A percentile compares a stretch with the other conserved stretches of the same genome.
phyloP scores from a whole-genome alignment of 805 yeast species.

The Diddensiella transvaalensis region DNA sequence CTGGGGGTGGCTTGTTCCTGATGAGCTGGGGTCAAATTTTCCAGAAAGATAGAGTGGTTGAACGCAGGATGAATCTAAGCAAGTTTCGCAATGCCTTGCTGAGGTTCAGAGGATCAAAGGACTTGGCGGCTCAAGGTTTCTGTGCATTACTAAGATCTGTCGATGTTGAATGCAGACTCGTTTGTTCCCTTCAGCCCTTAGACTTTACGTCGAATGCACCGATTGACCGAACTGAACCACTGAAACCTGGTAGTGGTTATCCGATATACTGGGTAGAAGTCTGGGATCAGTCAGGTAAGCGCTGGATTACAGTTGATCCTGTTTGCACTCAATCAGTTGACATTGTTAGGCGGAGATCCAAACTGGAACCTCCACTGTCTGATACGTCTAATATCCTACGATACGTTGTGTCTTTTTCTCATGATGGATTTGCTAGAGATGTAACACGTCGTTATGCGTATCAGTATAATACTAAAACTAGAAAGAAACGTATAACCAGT shows the following conservation, averaged over 20 bases:
- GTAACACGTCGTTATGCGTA: conserved; percentile 80
- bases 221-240: conserved; percentile 1
- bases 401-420: conserved; percentile 77
- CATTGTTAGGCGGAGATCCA: conserved; percentile 51
- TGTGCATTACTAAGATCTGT: conserved; percentile 69
- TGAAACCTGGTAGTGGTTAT: conserved; percentile 29
- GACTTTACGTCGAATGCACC: conserved; percentile 54
- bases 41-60: conserved; percentile 21
- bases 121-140: conserved; percentile 83
- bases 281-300: conserved; percentile 69
- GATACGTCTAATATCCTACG: conserved; percentile 57
- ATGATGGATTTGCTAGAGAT: conserved; percentile 63
- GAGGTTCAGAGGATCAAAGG: conserved; percentile 64
- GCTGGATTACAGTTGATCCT: conserved; percentile 89
- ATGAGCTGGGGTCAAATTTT: conserved; percentile 48
- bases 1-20: conserved; percentile 39
- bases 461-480: conserved; percentile 65
- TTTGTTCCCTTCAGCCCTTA: conserved; percentile 86
- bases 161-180: conserved; percentile 67
- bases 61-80: conserved; percentile 32
- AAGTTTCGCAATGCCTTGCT: conserved; percentile 45
- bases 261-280: conserved; percentile 95
- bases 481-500: conserved; percentile 67
- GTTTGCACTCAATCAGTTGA: conserved; percentile 61
- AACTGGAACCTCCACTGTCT: conserved; percentile 68